Evolutionary conservation across 345 rosid genomes (phyloP).

Genomic region (Carallia brachiata): DNA sequence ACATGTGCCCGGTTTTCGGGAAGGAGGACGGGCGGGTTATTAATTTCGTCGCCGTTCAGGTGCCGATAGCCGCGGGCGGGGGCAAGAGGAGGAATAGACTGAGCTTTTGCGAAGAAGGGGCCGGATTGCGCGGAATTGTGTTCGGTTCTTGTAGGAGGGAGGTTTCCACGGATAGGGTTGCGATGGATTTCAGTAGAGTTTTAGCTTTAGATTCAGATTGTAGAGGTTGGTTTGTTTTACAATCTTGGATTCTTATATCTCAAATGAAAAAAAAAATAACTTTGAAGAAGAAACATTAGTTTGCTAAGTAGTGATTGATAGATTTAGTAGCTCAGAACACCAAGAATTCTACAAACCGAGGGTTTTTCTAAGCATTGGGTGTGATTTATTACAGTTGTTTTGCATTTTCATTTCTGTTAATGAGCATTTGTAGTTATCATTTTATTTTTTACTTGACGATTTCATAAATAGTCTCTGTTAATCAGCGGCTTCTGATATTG

Average conservation of each 20-base stretch:
- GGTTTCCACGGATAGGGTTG: constrained; percentile 49
- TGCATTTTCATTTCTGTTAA: neutral
- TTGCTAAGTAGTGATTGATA: too few species aligned
- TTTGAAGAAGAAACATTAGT: too few species aligned
- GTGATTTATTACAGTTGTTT: too few species aligned
- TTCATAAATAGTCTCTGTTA: neutral
- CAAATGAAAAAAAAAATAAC: too few species aligned
- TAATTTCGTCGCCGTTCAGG: constrained; percentile 84
- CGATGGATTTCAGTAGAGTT: constrained; percentile 40
- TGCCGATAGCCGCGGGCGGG: constrained; percentile 45
- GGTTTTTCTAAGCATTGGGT: too few species aligned
- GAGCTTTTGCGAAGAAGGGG: constrained; percentile 39
- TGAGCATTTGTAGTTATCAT: too few species aligned
- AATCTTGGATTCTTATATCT: neutral
- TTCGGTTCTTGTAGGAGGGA: constrained; percentile 85
- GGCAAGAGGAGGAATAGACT: constrained; percentile 28
- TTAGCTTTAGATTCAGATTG: constrained; percentile 39
- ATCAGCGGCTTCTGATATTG: neutral
- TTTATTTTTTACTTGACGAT: too few species aligned
- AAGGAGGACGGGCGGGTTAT: constrained; percentile 56
- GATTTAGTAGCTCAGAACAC: too few species aligned
- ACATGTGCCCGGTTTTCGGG: constrained; percentile 65
- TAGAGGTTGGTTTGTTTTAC: constrained; percentile 39
- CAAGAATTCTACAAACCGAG: too few species aligned
- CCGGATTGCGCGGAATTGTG: constrained; percentile 35